Evolutionary conservation across 116 monocot genomes (phyloP).

Genomic region (Iris pallida): DNA sequence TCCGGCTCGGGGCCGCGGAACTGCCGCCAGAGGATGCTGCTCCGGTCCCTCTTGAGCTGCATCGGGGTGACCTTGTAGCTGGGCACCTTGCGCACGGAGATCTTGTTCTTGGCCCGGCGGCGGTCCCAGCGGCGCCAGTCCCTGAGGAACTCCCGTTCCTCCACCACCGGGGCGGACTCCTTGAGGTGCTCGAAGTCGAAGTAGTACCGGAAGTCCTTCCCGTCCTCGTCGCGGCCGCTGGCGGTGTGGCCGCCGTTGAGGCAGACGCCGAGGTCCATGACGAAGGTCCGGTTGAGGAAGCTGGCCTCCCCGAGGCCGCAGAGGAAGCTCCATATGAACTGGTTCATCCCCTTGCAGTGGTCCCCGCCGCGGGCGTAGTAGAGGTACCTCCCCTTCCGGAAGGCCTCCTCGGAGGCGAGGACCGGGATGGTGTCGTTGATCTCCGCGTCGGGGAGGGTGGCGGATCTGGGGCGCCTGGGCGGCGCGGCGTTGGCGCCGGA

Average conservation of each 20-base stretch:
- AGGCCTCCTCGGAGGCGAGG: conserved; percentile 22
- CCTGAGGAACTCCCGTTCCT: conserved; percentile 65
- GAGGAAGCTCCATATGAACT: conserved; percentile 74
- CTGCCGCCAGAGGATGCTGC: conserved; percentile 75
- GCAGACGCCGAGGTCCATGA: conserved; percentile 73
- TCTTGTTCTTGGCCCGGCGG: conserved; percentile 28
- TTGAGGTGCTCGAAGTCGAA: conserved; percentile 93
- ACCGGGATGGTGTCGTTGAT: conserved; percentile 81
- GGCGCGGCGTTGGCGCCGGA: conserved; percentile 37
- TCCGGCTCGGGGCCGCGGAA: conserved; percentile 82
- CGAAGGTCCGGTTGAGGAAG: conserved; percentile 83
- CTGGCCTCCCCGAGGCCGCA: conserved; percentile 84
- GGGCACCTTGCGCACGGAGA: conserved; percentile 61
- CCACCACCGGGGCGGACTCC: conserved; percentile 67
- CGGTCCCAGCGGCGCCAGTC: conserved; percentile 70
- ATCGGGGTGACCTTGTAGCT: conserved; percentile 74
- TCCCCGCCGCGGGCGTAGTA: conserved; percentile 89
- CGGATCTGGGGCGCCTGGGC: conserved; percentile 1
- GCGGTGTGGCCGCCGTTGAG: conserved; percentile 46
- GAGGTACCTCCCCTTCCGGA: conserved; percentile 62
- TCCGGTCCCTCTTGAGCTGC: conserved; percentile 80
- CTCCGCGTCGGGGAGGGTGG: conserved; percentile 33
- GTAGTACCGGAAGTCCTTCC: conserved; percentile 83
- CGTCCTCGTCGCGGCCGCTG: conserved; percentile 57
- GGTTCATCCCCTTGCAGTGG: conserved; percentile 56